Percentiles rank a stretch among this genome's conserved stretches.
Evolutionary conservation across 208 protist species (phyloP).

Genomic region (Strigomonas culicis): DNA sequence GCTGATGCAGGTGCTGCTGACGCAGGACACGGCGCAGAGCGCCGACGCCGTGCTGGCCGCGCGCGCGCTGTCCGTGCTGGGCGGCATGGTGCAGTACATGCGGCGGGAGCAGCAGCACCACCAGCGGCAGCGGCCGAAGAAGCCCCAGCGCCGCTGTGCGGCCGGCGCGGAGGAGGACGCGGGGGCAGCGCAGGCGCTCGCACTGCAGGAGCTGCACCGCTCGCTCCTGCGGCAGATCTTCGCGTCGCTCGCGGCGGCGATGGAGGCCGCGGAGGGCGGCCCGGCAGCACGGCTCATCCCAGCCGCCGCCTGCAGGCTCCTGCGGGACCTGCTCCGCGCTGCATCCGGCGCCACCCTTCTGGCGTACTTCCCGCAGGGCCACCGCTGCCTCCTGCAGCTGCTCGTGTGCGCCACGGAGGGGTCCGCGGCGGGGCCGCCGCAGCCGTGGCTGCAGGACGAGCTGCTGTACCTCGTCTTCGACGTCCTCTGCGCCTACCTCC

Average conservation of each 20-base stretch:
- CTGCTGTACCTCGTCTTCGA: conserved; percentile 35
- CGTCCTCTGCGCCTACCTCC: conserved; percentile 20
- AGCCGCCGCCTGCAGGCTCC: conserved; percentile 31
- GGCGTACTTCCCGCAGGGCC: neutral
- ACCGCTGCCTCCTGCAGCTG: neutral
- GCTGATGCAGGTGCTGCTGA: conserved; percentile 29
- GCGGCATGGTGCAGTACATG: conserved; percentile 9
- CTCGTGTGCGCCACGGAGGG: neutral
- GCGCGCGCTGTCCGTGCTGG: conserved; percentile 24
- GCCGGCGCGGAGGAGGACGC: no score
- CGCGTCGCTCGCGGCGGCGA: no score
- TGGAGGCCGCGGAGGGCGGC: neutral
- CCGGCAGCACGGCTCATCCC: conserved; percentile 2
- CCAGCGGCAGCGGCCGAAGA: no score
- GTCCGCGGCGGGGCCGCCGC: no score
- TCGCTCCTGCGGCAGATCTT: no score
- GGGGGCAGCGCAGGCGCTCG: no score
- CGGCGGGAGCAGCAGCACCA: neutral
- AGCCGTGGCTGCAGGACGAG: conserved; percentile 14
- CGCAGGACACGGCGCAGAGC: conserved; percentile 20
- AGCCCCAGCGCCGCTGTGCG: no score
- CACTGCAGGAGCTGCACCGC: no score
- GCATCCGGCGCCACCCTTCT: neutral
- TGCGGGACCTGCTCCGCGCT: conserved; percentile 20
- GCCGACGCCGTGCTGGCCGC: conserved; percentile 26